phyloP scores from a whole-genome alignment of 1,284 basidiomycete genomes.

The Rhodotorula sp. region DNA sequence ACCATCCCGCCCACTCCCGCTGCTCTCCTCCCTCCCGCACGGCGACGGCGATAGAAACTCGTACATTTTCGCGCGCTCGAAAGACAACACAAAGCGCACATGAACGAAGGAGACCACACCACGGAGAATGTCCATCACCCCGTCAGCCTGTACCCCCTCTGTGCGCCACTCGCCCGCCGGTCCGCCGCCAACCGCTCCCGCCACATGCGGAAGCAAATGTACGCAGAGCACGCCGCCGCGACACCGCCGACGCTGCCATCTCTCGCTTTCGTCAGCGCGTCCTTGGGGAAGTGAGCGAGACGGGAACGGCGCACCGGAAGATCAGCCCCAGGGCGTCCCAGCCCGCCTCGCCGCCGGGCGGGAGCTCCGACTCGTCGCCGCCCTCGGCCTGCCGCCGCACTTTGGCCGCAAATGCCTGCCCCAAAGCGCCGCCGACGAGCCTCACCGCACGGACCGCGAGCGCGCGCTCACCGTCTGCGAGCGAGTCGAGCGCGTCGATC shows the following conservation, averaged over 20 bases:
- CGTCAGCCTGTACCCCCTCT: conserved; percentile 6
- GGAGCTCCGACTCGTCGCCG: neutral
- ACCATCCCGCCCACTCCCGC: too few species aligned
- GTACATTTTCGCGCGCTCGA: too few species aligned
- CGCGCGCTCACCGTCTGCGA: neutral
- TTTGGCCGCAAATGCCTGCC: neutral
- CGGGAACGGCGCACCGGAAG: conserved; percentile 40
- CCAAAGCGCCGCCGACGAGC: neutral
- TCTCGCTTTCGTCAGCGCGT: too few species aligned
- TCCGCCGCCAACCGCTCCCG: neutral
- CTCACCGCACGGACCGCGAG: neutral
- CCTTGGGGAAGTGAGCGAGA: neutral
- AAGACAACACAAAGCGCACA: neutral
- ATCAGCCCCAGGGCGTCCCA: conserved; percentile 44
- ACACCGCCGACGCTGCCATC: conserved; percentile 41
- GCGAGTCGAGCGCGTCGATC: too few species aligned
- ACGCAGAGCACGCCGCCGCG: conserved; percentile 37
- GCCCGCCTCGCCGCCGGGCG: neutral
- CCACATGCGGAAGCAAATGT: conserved; percentile 41
- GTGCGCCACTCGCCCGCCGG: neutral
- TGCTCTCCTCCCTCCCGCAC: too few species aligned
- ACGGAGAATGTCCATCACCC: neutral
- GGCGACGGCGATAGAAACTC: too few species aligned
- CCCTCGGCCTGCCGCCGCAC: neutral
- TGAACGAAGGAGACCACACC: neutral